Evolutionary conservation across 2,329 filamentous ascomycete species (phyloP).

Genomic region (Penicillium thymicola): DNA sequence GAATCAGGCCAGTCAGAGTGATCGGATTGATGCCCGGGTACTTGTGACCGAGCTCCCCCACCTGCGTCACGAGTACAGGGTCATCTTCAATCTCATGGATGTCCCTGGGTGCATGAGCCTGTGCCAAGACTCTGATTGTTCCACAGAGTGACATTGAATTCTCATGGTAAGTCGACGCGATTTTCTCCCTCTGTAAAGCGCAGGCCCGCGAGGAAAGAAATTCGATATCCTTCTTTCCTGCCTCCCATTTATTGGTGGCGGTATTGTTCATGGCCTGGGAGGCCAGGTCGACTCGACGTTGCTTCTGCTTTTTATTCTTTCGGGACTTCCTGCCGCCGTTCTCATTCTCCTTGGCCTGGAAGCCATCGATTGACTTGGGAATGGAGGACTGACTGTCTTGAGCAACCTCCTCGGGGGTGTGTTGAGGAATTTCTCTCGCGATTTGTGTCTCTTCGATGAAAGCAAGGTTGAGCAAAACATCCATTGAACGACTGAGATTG

Average conservation of each 20-base stretch:
- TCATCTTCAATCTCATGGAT: slow-evolving; percentile 39
- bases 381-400: slow-evolving; percentile 40
- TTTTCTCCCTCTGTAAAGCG: slow-evolving; percentile 45
- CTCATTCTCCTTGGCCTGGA: slow-evolving; percentile 58
- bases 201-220: slow-evolving; percentile 55
- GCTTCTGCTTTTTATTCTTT: slow-evolving; percentile 36
- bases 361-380: slow-evolving; percentile 77
- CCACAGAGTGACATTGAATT: slow-evolving; percentile 54
- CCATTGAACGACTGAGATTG: slow-evolving; percentile 67
- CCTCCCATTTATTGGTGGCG: slow-evolving; percentile 56
- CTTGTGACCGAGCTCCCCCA: slow-evolving; percentile 53
- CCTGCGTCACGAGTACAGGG: slow-evolving; percentile 46
- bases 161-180: slow-evolving; percentile 58
- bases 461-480: slow-evolving; percentile 74
- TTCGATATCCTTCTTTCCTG: slow-evolving; percentile 55
- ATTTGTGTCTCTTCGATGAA: slow-evolving; percentile 68
- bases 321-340: slow-evolving; percentile 40
- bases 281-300: slow-evolving; percentile 16
- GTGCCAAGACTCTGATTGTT: slow-evolving; percentile 56
- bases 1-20: slow-evolving; percentile 53
- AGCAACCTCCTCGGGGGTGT: background rate
- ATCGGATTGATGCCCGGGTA: slow-evolving; percentile 52
- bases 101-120: slow-evolving; percentile 44
- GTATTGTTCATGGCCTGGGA: slow-evolving; percentile 13
- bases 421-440: slow-evolving; percentile 37